Evolutionary conservation across 73 alveolate species (phyloP).

Genomic region (Paramecium bursaria): DNA sequence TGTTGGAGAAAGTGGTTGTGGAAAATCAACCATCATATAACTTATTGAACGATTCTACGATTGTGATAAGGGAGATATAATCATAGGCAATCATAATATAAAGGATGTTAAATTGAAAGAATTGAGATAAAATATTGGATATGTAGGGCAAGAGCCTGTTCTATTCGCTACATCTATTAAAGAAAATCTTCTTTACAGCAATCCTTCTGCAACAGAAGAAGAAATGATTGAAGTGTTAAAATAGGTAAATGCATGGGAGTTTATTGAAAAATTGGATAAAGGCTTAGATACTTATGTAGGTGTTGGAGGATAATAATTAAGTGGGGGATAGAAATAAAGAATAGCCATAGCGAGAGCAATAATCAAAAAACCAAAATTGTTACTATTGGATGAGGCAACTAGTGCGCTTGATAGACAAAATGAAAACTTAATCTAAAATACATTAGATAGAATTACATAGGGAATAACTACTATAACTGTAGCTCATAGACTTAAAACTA

Average conservation of each 20-base stretch:
- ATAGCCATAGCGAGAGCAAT: constrained; percentile 91
- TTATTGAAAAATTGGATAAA: constrained; percentile 38
- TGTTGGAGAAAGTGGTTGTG: constrained; percentile 86
- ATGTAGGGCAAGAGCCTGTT: constrained; percentile 85
- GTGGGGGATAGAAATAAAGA: constrained; percentile 91
- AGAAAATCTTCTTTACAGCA: constrained; percentile 87
- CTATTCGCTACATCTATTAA: constrained; percentile 83
- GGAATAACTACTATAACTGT: constrained; percentile 74
- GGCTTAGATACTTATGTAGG: constrained; percentile 80
- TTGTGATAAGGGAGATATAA: constrained; percentile 75
- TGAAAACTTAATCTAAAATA: constrained; percentile 70
- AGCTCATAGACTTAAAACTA: constrained; percentile 82
- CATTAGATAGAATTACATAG: constrained; percentile 69
- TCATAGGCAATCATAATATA: constrained; percentile 74
- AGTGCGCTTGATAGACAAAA: constrained; percentile 84
- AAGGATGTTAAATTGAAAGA: constrained; percentile 69
- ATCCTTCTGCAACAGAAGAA: constrained; percentile 80
- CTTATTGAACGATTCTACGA: constrained; percentile 81
- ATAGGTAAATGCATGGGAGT: constrained; percentile 78
- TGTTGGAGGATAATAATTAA: constrained; percentile 80
- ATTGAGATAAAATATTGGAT: constrained; percentile 83
- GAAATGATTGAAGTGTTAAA: constrained; percentile 79
- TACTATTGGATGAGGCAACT: constrained; percentile 93
- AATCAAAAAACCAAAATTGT: constrained; percentile 78
- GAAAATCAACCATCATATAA: constrained; percentile 80